Conservation (phyloP, 176 grass and related monocot genomes). For the Eremochloa ophiuroides region DNA sequence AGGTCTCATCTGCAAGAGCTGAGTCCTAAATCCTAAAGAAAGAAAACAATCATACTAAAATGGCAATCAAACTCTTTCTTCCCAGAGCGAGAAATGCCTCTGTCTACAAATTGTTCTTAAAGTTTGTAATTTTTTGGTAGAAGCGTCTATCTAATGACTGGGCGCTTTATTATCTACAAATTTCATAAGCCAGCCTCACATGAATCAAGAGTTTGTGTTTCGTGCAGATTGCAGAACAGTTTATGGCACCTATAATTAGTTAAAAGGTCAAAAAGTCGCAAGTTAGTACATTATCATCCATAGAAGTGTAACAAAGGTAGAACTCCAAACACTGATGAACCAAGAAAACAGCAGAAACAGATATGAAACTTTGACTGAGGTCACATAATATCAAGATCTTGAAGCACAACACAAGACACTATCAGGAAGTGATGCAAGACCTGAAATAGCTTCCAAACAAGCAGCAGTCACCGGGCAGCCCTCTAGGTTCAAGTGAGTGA, state of each 20-base stretch:
- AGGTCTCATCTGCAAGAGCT: background rate
- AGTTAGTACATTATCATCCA: background rate
- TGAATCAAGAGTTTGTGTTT: background rate
- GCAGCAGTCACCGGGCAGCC: slow-evolving; percentile 71
- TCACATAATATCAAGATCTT: background rate
- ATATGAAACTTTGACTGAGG: background rate
- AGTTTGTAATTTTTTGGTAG: background rate
- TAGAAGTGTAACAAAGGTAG: background rate
- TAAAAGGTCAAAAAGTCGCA: background rate
- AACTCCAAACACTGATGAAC: background rate
- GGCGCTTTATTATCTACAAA: background rate
- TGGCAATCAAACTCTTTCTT: background rate
- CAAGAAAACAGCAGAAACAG: background rate
- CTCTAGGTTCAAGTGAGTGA: slow-evolving; percentile 72
- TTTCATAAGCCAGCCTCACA: background rate
- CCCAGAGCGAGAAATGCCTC: background rate
- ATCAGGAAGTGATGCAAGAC: slow-evolving; percentile 30
- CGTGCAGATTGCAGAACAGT: background rate
- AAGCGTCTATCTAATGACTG: background rate
- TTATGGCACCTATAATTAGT: background rate
- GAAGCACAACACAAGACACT: background rate
- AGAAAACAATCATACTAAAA: background rate
- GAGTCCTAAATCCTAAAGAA: background rate
- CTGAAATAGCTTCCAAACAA: slow-evolving; percentile 87
- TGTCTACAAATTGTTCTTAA: background rate